These are phyloP conservation scores for Cercospora beticola DNA, from an alignment of 2,329 filamentous ascomycete species.

Conservation along the genomic window DNA sequence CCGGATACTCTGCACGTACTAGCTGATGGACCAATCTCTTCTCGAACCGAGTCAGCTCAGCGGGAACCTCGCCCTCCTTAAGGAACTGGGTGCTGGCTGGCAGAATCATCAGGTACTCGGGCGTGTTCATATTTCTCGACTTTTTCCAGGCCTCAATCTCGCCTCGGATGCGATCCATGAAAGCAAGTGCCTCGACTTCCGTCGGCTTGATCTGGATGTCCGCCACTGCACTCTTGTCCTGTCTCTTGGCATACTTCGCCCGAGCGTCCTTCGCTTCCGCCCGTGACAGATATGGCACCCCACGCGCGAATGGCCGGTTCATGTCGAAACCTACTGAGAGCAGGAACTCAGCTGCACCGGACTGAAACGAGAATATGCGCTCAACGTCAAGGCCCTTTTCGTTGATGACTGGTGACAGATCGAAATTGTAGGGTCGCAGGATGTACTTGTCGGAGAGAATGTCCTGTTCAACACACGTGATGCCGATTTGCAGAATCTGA, in stretches of 20 bases:
- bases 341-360: slow-evolving; percentile 62
- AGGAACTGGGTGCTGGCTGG: slow-evolving; percentile 25
- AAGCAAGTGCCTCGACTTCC: slow-evolving; percentile 54
- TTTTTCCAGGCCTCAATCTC: slow-evolving; percentile 51
- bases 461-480: slow-evolving; percentile 64
- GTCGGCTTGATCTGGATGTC: slow-evolving; percentile 53
- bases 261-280: slow-evolving; percentile 55
- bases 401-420: slow-evolving; percentile 57
- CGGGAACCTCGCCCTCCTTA: slow-evolving; percentile 23
- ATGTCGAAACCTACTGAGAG: slow-evolving; percentile 59
- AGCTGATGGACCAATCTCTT: slow-evolving; percentile 66
- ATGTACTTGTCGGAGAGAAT: slow-evolving; percentile 55
- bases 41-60: slow-evolving; percentile 58
- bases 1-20: slow-evolving; percentile 60
- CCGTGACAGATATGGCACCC: slow-evolving; percentile 63
- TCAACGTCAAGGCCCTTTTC: slow-evolving; percentile 56
- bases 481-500: slow-evolving; percentile 64
- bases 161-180: slow-evolving; percentile 49
- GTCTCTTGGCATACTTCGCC: slow-evolving; percentile 45
- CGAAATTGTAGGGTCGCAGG: slow-evolving; percentile 64
- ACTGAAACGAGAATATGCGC: slow-evolving; percentile 60
- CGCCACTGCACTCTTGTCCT: slow-evolving; percentile 42
- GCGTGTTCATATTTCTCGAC: slow-evolving; percentile 29
- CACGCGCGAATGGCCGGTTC: slow-evolving; percentile 54
- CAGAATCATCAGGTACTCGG: slow-evolving; percentile 39